Evolutionary conservation across 306 rosid species (phyloP).

Genomic region (Myrica gale): DNA sequence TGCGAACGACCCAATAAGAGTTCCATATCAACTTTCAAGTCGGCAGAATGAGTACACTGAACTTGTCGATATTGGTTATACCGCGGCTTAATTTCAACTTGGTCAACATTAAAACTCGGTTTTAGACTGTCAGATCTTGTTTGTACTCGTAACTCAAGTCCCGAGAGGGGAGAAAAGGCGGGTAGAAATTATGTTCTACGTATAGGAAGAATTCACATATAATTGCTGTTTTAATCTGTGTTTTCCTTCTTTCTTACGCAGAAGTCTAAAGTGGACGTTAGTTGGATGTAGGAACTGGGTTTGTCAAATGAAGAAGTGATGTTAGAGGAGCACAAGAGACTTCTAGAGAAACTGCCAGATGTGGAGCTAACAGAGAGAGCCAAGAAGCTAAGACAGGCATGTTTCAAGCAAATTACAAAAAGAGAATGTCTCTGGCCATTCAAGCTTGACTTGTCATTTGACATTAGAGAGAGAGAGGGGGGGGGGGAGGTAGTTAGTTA

Average conservation of each 20-base stretch:
- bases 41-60: neutral
- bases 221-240: neutral
- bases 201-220: neutral
- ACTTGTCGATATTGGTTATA: neutral
- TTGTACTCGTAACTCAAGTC: neutral
- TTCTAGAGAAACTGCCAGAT: slow-evolving; percentile 53
- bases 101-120: too few species aligned
- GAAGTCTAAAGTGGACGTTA: neutral
- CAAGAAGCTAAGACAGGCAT: slow-evolving; percentile 76
- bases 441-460: slow-evolving; percentile 9
- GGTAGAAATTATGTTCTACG: neutral
- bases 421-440: slow-evolving; percentile 30
- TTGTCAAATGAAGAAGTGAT: slow-evolving; percentile 42
- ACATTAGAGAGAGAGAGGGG: neutral
- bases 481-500: too few species aligned
- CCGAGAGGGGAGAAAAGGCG: neutral
- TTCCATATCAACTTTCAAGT: neutral
- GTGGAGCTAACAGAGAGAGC: slow-evolving; percentile 45
- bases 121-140: neutral
- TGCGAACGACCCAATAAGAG: neutral
- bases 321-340: slow-evolving; percentile 56
- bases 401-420: slow-evolving; percentile 68
- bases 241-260: neutral
- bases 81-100: too few species aligned
- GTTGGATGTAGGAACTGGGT: slow-evolving; percentile 59